These are phyloP conservation scores for Phytophthora pistaciae DNA, from an alignment of 352 stramenopile species.

Conservation along the genomic window DNA sequence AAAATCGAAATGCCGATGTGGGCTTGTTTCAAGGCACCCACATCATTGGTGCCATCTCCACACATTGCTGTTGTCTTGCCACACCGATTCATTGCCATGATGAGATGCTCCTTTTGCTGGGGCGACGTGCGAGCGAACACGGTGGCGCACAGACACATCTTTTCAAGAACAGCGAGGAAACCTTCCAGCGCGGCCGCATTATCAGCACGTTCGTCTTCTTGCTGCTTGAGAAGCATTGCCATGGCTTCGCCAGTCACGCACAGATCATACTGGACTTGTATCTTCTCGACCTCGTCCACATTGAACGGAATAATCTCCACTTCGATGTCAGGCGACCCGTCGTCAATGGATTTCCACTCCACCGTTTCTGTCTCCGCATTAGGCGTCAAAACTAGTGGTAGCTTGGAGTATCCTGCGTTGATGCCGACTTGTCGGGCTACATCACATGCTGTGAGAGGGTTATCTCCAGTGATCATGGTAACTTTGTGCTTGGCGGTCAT, in stretches of 20 bases:
- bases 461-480: slow-evolving; percentile 99
- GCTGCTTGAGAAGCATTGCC: slow-evolving; percentile 38
- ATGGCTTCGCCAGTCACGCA: slow-evolving; percentile 87
- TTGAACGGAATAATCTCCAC: slow-evolving; percentile 67
- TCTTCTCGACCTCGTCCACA: slow-evolving; percentile 57
- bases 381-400: slow-evolving; percentile 77
- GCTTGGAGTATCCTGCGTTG: slow-evolving; percentile 88
- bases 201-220: slow-evolving; percentile 30
- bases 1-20: slow-evolving; percentile 89
- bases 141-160: slow-evolving; percentile 73
- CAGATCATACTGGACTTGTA: slow-evolving; percentile 85
- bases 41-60: slow-evolving; percentile 98
- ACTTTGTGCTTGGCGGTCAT: slow-evolving; percentile 91
- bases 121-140: slow-evolving; percentile 98
- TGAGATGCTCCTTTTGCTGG: slow-evolving; percentile 96
- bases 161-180: slow-evolving; percentile 77
- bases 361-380: slow-evolving; percentile 39
- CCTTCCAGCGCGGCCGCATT: slow-evolving; percentile 54
- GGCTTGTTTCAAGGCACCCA: slow-evolving; percentile 95
- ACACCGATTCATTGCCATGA: slow-evolving; percentile 94
- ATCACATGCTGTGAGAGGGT: slow-evolving; percentile 97
- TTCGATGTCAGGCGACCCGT: slow-evolving; percentile 94
- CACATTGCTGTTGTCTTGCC: slow-evolving; percentile 97
- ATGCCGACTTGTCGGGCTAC: slow-evolving; percentile 98
- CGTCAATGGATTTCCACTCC: slow-evolving; percentile 87